Conservation (phyloP, 148 eudicot species). For the Fallopia convolvulus region DNA sequence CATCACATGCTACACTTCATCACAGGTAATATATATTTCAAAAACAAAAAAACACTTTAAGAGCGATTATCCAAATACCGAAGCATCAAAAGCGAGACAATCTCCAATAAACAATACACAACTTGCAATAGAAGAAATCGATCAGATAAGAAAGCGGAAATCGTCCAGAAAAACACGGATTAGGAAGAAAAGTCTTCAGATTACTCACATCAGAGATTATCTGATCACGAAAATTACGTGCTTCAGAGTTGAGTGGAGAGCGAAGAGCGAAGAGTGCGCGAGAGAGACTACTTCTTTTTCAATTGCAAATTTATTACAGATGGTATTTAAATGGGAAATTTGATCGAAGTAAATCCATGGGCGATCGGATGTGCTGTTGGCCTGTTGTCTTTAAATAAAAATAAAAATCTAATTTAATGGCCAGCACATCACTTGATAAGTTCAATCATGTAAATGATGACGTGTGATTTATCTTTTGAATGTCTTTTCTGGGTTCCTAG, state of each 20-base stretch:
- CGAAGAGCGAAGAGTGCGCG: background rate
- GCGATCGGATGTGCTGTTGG: background rate
- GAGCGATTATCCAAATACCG: background rate
- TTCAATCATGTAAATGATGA: conserved; percentile 1
- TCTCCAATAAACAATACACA: background rate
- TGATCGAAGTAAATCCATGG: background rate
- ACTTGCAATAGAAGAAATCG: background rate
- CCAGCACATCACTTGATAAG: background rate
- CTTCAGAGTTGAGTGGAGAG: background rate
- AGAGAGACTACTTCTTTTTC: background rate
- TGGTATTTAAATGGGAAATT: background rate
- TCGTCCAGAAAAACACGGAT: background rate
- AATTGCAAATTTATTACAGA: background rate
- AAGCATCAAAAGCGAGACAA: background rate
- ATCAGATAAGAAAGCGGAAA: background rate
- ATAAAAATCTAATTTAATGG: background rate
- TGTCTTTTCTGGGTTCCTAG: background rate
- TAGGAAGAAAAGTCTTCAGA: background rate
- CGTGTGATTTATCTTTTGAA: background rate
- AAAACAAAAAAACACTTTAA: background rate
- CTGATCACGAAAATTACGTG: background rate
- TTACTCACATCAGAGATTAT: background rate
- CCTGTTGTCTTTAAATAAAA: background rate
- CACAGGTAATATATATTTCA: background rate
- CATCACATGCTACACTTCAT: background rate